Evolutionary conservation across 768 basidiomycete genomes (phyloP).

Genomic region (Hortiboletus campestris): DNA sequence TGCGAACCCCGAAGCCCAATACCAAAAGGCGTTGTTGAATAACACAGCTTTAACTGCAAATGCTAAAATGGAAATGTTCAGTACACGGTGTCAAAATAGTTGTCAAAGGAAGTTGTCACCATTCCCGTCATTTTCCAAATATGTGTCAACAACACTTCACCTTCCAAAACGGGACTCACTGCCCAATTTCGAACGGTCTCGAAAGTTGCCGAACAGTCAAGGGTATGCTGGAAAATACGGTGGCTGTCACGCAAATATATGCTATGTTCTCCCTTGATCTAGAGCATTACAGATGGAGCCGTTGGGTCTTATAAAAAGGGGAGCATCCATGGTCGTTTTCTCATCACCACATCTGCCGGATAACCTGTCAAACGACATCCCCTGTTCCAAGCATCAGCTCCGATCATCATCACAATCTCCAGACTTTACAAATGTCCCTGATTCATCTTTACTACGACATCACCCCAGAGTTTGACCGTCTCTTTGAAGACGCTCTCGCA

Average conservation of each 20-base stretch:
- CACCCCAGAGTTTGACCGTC: constrained; percentile 1
- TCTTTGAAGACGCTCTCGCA: constrained; percentile 23
- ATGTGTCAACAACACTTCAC: background rate
- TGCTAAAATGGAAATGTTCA: no score
- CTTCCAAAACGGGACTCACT: constrained; percentile 6
- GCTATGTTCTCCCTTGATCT: background rate
- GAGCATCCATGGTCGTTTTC: background rate
- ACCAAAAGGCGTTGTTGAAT: no score
- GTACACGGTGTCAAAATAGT: background rate
- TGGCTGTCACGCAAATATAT: background rate
- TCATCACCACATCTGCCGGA: background rate
- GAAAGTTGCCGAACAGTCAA: constrained; percentile 6
- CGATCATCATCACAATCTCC: background rate
- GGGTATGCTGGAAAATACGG: background rate
- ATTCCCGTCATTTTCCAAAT: constrained; percentile 1
- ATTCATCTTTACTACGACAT: constrained; percentile 5
- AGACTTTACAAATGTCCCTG: constrained; percentile 1
- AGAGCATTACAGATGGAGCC: constrained; percentile 1
- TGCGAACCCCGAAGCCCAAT: no score
- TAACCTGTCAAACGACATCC: background rate
- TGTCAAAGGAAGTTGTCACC: background rate
- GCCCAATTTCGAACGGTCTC: background rate
- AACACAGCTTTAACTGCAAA: no score
- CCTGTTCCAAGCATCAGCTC: background rate
- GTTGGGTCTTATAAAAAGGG: constrained; percentile 4